A percentile compares a stretch with the other conserved stretches of the same genome.
phyloP scores from a whole-genome alignment of 1,139 yeast genomes.

The Ashbya aceris region DNA sequence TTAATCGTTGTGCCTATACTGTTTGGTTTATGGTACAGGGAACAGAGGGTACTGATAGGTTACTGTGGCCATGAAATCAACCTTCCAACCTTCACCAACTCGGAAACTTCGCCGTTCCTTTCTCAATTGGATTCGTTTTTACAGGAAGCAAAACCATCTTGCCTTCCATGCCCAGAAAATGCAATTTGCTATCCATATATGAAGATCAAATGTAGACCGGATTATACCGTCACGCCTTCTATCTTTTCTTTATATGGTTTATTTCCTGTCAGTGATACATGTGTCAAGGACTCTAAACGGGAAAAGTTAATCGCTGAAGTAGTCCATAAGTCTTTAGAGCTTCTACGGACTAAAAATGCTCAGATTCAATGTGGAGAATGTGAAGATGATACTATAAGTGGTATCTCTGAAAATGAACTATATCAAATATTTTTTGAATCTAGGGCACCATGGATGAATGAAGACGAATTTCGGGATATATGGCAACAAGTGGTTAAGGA shows the following conservation, averaged over 20 bases:
- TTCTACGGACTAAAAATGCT: slow-evolving; percentile 64
- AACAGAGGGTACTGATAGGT: slow-evolving; percentile 50
- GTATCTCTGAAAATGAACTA: slow-evolving; percentile 44
- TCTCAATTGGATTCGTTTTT: slow-evolving; percentile 16
- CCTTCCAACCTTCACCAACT: slow-evolving; percentile 28
- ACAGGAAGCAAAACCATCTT: slow-evolving; percentile 42
- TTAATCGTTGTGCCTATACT: slow-evolving; percentile 20
- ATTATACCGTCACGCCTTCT: slow-evolving; percentile 48
- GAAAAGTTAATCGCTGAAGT: slow-evolving; percentile 61
- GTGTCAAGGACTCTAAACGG: slow-evolving; percentile 71
- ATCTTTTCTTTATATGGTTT: slow-evolving; percentile 47
- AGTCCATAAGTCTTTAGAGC: slow-evolving; percentile 56
- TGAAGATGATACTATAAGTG: slow-evolving; percentile 40
- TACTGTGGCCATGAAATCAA: slow-evolving; percentile 52
- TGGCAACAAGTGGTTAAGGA: slow-evolving; percentile 64
- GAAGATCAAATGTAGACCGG: slow-evolving; percentile 59
- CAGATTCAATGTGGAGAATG: slow-evolving; percentile 51
- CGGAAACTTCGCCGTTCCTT: slow-evolving; percentile 15
- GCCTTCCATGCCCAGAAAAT: slow-evolving; percentile 73
- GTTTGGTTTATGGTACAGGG: slow-evolving; percentile 51
- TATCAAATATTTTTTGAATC: slow-evolving; percentile 52
- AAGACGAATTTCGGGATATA: slow-evolving; percentile 68
- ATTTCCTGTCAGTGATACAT: slow-evolving; percentile 51
- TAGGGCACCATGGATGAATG: slow-evolving; percentile 45
- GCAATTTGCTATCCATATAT: slow-evolving; percentile 62